A percentile compares a stretch with the other conserved stretches of the same genome.
Conservation (phyloP, 1,284 basidiomycete species). For the Papiliotrema terrestris region DNA sequence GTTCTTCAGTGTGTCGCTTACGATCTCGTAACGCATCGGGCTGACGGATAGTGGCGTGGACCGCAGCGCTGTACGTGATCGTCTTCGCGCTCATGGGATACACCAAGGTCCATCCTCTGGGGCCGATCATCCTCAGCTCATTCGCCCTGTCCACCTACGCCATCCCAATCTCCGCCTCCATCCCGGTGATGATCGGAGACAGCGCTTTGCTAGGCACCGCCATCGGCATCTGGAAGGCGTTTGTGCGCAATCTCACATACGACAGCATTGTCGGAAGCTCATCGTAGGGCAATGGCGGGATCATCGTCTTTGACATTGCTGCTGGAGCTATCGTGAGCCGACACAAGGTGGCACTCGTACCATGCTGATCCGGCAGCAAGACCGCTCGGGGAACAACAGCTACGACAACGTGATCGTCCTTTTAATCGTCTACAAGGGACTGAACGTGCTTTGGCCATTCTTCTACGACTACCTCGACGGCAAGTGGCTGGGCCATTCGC, state of each 20-base stretch:
- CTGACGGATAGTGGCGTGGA: conserved; percentile 33
- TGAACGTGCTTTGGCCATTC: conserved; percentile 45
- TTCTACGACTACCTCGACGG: conserved; percentile 42
- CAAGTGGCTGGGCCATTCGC: conserved; percentile 40
- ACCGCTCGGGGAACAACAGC: conserved; percentile 35
- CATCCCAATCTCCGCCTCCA: conserved; percentile 47
- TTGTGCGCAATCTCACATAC: conserved; percentile 29
- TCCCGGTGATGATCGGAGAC: conserved; percentile 48
- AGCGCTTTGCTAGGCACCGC: conserved; percentile 48
- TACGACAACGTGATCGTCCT: conserved; percentile 49
- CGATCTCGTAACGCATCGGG: conserved; percentile 8
- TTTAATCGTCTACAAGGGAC: conserved; percentile 49
- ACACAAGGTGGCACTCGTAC: neutral
- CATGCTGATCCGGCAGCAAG: conserved; percentile 30
- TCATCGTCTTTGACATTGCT: conserved; percentile 44
- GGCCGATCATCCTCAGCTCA: conserved; percentile 45
- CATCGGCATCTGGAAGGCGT: conserved; percentile 50
- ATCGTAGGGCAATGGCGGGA: neutral
- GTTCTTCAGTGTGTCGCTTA: conserved; percentile 35
- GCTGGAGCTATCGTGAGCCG: conserved; percentile 43
- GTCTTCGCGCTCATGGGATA: conserved; percentile 49
- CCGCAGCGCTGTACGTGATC: conserved; percentile 45
- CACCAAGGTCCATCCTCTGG: conserved; percentile 47
- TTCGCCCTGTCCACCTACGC: conserved; percentile 46
- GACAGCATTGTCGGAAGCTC: too few relatives aligned